Evolutionary conservation across 345 rosid species (phyloP), one percentile per base, ranked within the genome.

Genomic region (Citrus unshiu): DNA sequence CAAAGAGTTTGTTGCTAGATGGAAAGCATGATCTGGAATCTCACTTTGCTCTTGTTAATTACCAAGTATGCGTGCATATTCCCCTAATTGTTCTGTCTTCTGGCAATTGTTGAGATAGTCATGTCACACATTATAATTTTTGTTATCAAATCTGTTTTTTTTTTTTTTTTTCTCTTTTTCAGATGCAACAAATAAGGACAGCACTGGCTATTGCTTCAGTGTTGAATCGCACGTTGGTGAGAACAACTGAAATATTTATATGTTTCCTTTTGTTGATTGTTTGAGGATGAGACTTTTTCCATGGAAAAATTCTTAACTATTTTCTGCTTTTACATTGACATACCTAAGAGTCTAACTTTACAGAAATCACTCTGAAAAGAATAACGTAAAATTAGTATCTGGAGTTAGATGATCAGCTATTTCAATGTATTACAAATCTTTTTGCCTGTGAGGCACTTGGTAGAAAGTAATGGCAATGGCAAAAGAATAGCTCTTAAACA

Each of bases 121-220:
- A 35, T 77, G 76, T 77, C 72, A 74, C 64, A 39, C 78, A 75
- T 75, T 71, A 76, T 74, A 61, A 74, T 74, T 60, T 82, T 56
- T 71, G 27, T 74, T 61, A 61, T 75, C 68, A 29, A 80, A 25
- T 25, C 25, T 79, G 65, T 66, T 9, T 61, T 19, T 9, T 29
- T 29, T 30, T 30, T 2, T 66, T 75, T 79, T 27, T 65, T 9
- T 14, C 12, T 2, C 63, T 72, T 79, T 34, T 83, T 66, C 91
- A 96, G 99, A 90, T 93, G 43, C 94, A 91, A 83, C 98, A 96
- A 83, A 91, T 96, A 83, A 93, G 98, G 89, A 83, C 93, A 16
- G 99, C 99, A 18, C 89, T 96, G 40, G 95, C 98, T 75, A 85
- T 96, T 82, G 97, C 99, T 30, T 84, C 92, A 75, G 79, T 94